Base-by-base conservation (phyloP, 2,329 filamentous ascomycete genomes). In the Capronia coronata region DNA sequence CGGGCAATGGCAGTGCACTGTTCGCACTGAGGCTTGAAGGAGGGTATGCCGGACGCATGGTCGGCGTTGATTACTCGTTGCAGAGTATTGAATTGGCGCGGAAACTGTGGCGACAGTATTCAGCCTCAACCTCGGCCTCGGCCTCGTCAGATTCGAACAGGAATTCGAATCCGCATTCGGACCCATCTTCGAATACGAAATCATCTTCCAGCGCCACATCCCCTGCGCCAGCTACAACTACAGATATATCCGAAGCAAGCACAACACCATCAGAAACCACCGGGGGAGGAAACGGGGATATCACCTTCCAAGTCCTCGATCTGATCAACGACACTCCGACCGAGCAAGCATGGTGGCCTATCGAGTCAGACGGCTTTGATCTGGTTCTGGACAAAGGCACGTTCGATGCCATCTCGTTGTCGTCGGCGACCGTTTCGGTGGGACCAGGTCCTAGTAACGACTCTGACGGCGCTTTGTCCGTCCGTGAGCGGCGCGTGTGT, bases 341-440 rank as follows among this genome's bases (percentile, higher is more conserved):
- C 2, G 52, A 46, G 2, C 42, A 67, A 13, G 51, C 62, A 13
- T 72, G 70, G 66, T 72, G 67, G 61, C 72, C 59, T 19, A 62
- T 1, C 10, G 1, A 1, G 4, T 14, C 38, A 11, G 54, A 38
- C 30, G 86, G 86, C 1, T 97, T 90, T 71, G 89, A 97, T 67
- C 80, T 96, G 0, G 84, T 96, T 0, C 77, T 96, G n/a, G 93
- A 98, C 69, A 98, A 98, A 71, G 93, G 93, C 38, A 98, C 93
- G 0, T 98, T 97, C 66, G 93, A 98, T 72, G 93, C 93, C 9
- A 85, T 98, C 27, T 89, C 83, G 43, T 72, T 97, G n/a, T 69
- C 67, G 11, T 67, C 61, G 8, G 67, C 69, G 51, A 62, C 56
- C 7, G 55, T 54, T n/a, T n/a, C n/a, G 2, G 2, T 34, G 9